Conservation (phyloP, 2,329 filamentous ascomycete genomes). For the Hypomyces perniciosus region DNA sequence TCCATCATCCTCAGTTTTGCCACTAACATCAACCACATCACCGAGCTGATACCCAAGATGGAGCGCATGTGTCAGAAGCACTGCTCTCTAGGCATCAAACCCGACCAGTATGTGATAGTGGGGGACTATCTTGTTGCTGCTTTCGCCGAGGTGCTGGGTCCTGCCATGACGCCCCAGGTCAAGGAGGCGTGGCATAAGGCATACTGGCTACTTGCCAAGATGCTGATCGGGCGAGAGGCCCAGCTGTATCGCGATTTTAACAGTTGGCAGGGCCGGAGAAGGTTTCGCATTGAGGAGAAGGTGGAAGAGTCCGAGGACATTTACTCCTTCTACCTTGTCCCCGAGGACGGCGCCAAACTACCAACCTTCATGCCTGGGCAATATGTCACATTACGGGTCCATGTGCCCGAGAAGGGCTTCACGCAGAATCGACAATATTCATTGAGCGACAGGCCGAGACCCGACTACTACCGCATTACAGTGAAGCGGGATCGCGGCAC, state of each 20-base stretch:
- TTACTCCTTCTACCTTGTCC: slow-evolving; percentile 63
- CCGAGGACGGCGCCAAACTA: slow-evolving; percentile 54
- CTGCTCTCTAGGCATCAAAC: slow-evolving; percentile 60
- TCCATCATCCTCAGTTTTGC: slow-evolving; percentile 61
- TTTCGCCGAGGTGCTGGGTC: slow-evolving; percentile 61
- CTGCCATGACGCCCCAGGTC: slow-evolving; percentile 56
- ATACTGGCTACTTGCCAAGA: slow-evolving; percentile 66
- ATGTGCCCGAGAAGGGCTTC: slow-evolving; percentile 51
- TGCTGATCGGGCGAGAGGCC: slow-evolving; percentile 62
- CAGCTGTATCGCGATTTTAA: slow-evolving; percentile 55
- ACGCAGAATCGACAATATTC: slow-evolving; percentile 67
- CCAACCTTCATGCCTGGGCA: slow-evolving; percentile 64
- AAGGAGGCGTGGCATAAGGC: slow-evolving; percentile 64
- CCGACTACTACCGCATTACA: slow-evolving; percentile 62
- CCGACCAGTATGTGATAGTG: slow-evolving; percentile 66
- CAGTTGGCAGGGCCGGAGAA: slow-evolving; percentile 61
- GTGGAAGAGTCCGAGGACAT: slow-evolving; percentile 62
- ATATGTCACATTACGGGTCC: slow-evolving; percentile 60
- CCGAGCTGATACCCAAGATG: slow-evolving; percentile 47
- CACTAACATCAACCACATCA: slow-evolving; percentile 59
- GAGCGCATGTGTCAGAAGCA: slow-evolving; percentile 66
- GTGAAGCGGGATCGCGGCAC: slow-evolving; percentile 61
- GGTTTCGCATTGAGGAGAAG: slow-evolving; percentile 60
- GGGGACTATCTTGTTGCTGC: slow-evolving; percentile 62
- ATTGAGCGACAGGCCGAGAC: slow-evolving; percentile 57